Percentiles rank a stretch among this genome's conserved stretches.
Conservation (phyloP, 2,329 filamentous ascomycete species). For the Thelonectria discophora region DNA sequence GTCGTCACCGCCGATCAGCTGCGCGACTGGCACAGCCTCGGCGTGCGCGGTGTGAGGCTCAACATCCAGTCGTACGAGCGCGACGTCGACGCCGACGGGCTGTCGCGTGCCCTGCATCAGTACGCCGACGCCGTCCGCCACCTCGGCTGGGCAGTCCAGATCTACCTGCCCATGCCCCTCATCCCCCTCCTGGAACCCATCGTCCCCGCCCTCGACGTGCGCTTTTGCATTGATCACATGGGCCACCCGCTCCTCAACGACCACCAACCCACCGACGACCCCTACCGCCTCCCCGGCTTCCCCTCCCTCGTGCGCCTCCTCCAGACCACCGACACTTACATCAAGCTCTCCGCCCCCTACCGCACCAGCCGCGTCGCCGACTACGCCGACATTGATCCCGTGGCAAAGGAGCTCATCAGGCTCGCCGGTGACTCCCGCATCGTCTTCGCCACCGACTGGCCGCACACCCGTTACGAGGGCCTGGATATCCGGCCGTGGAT, state of each 20-base stretch:
- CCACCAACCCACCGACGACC: slow-evolving; percentile 31
- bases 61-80: slow-evolving; percentile 65
- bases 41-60: slow-evolving; percentile 66
- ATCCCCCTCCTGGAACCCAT: slow-evolving; percentile 59
- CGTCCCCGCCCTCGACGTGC: slow-evolving; percentile 58
- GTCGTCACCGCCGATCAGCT: slow-evolving; percentile 50
- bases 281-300: slow-evolving; percentile 40
- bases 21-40: slow-evolving; percentile 62
- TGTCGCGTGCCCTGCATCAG: slow-evolving; percentile 52
- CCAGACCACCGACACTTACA: slow-evolving; percentile 57
- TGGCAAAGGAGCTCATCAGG: slow-evolving; percentile 59
- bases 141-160: slow-evolving; percentile 65
- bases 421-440: slow-evolving; percentile 53
- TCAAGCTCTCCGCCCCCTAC: slow-evolving; percentile 69
- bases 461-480: slow-evolving; percentile 68
- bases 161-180: slow-evolving; percentile 64
- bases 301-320: slow-evolving; percentile 57
- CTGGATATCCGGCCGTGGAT: slow-evolving; percentile 59
- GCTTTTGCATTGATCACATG: slow-evolving; percentile 68
- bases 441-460: slow-evolving; percentile 71
- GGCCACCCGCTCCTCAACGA: slow-evolving; percentile 56
- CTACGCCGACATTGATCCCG: slow-evolving; percentile 55
- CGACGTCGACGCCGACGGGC: slow-evolving; percentile 49
- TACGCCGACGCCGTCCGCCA: slow-evolving; percentile 61
- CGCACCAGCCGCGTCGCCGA: slow-evolving; percentile 57